Conservation (phyloP, 345 rosid genomes). For the Viola odorata region DNA sequence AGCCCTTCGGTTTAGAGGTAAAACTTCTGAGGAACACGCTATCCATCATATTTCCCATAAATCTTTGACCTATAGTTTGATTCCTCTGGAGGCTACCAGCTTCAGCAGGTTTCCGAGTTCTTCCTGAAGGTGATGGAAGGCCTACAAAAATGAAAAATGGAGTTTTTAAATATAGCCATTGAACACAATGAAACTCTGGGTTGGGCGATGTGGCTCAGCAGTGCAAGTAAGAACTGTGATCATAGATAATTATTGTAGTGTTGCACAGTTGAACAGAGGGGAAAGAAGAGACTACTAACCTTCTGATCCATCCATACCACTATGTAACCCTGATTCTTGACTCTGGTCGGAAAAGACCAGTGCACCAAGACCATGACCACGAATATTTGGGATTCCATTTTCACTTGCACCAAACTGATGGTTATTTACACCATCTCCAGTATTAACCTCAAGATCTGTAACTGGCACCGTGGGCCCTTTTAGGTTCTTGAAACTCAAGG, state of each 20-base stretch:
- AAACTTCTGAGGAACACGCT: slow-evolving; percentile 73
- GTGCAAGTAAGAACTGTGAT: too few species aligned
- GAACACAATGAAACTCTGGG: not conserved
- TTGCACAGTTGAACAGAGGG: too few species aligned
- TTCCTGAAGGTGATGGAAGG: slow-evolving; percentile 77
- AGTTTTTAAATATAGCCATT: not conserved
- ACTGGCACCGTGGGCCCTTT: slow-evolving; percentile 30
- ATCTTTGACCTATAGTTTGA: slow-evolving; percentile 82
- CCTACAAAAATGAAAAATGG: slow-evolving; percentile 38
- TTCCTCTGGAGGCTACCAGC: slow-evolving; percentile 49
- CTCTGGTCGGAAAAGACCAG: slow-evolving; percentile 23
- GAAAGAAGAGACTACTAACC: slow-evolving; percentile 34
- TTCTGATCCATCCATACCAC: slow-evolving; percentile 56
- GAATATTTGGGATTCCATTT: slow-evolving; percentile 32
- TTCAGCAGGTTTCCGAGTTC: slow-evolving; percentile 53
- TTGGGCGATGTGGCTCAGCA: too few species aligned
- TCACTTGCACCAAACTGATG: slow-evolving; percentile 32
- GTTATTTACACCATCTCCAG: slow-evolving; percentile 32
- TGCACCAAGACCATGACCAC: slow-evolving; percentile 30
- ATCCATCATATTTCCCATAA: slow-evolving; percentile 85
- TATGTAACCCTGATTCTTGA: slow-evolving; percentile 33
- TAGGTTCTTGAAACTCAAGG: slow-evolving; percentile 51
- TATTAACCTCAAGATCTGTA: slow-evolving; percentile 40
- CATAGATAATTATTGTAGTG: too few species aligned
- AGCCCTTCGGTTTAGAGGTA: slow-evolving; percentile 63